Evolutionary conservation across 1,284 basidiomycete species (phyloP), one percentile per base, ranked within the genome.

Genomic region (Porodaedalea pini): DNA sequence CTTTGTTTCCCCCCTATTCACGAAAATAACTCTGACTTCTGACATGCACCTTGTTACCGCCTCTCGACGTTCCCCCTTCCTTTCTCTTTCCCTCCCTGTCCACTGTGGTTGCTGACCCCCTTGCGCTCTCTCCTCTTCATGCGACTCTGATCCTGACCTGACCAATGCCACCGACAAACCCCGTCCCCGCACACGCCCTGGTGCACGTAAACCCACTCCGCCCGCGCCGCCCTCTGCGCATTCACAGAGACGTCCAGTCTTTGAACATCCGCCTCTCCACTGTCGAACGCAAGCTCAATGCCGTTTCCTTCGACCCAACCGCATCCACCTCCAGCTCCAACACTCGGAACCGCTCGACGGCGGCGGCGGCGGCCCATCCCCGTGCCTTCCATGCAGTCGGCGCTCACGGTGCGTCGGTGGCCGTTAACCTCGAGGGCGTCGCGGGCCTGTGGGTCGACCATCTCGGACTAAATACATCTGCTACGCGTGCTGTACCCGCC

Each of bases 251-350:
- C 69, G 76, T 91, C 1, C 88, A 90, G 67, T 88, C 87, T 1
- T 76, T 91, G 34, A 87, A 90, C 66, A 90, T 90, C 67, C 81
- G 88, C 7, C 77, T 90, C 27, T 80, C 86, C 36, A 77, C 80
- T 58, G 78, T 89, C 59, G 80, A 80, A 67, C 72, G 73, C 2
- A 71, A 75, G 54, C 68, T 88, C 23, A 75, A 78, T 2, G 75
- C 80, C 61, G 67, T 85, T 7, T 23, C 56, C 27, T 37, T 44
- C 8, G 56, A 19, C 13, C 51, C n/a, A 25, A 17, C 27, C 21
- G n/a, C 50, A 37, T 49, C 41, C 36, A 41, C 29, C 32, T 10
- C 34, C 44, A 31, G 47, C n/a, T 40, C 32, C 27, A 17, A 55
- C 29, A 7, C 27, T 19, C 27, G 41, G 15, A 45, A 17, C 15